These are phyloP conservation scores for Sarocladium strictum DNA, from an alignment of 2,329 filamentous ascomycete genomes.

Conservation along the genomic window DNA sequence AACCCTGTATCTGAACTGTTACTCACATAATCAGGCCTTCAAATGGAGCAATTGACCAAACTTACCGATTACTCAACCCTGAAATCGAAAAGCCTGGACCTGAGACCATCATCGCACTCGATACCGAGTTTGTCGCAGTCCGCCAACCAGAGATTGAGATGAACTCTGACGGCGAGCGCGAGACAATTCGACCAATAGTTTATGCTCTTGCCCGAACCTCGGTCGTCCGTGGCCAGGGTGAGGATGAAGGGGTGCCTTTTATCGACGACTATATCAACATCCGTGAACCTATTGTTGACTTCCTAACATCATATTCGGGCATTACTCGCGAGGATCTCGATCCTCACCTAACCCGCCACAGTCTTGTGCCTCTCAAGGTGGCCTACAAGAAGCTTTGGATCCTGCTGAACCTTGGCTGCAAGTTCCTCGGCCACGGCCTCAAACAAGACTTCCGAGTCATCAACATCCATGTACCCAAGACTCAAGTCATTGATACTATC, in stretches of 20 bases:
- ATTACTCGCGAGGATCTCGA: constrained; percentile 84
- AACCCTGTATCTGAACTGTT: background rate
- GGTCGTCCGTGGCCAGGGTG: constrained; percentile 74
- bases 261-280: constrained; percentile 97
- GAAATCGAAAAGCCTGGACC: constrained; percentile 60
- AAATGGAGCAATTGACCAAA: constrained; percentile 29
- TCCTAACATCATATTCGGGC: constrained; percentile 89
- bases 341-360: constrained; percentile 68
- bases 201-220: constrained; percentile 91
- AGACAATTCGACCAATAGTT: constrained; percentile 85
- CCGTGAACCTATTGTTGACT: constrained; percentile 87
- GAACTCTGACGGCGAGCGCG: constrained; percentile 86
- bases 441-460: constrained; percentile 96
- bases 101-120: constrained; percentile 76
- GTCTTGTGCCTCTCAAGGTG: constrained; percentile 79
- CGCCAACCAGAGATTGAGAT: constrained; percentile 94
- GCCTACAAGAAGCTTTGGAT: constrained; percentile 99
- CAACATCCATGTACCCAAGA: constrained; percentile 89
- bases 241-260: constrained; percentile 76
- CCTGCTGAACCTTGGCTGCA: constrained; percentile 85
- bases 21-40: background rate
- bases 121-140: constrained; percentile 93
- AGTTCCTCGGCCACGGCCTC: constrained; percentile 89
- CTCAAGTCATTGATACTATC: constrained; percentile 90
- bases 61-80: constrained; percentile 53